A percentile compares a stretch with the other conserved stretches of the same genome.
These are phyloP conservation scores for Penicillium flavigenum DNA, from an alignment of 495 filamentous ascomycete genomes.

Conservation along the genomic window DNA sequence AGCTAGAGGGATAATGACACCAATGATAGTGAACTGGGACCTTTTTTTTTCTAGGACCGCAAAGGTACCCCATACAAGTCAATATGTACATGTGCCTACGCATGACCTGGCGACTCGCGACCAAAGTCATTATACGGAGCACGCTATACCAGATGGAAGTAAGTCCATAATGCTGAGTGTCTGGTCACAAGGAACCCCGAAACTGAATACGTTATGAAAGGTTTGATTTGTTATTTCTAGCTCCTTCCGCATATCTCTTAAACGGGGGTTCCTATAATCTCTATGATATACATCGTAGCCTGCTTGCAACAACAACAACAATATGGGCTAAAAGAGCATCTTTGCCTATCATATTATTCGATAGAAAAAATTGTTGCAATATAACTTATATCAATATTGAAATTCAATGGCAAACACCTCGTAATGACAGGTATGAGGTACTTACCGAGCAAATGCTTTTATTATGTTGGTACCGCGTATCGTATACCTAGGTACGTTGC, in stretches of 20 bases:
- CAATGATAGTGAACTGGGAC: background rate
- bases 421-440: constrained; percentile 14
- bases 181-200: background rate
- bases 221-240: background rate
- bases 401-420: background rate
- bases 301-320: background rate
- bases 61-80: background rate
- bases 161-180: background rate
- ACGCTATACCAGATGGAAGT: background rate
- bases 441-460: constrained; percentile 14
- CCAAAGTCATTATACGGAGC: background rate
- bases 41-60: background rate
- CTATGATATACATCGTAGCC: background rate
- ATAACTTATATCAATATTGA: background rate
- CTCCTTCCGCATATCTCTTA: background rate
- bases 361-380: background rate
- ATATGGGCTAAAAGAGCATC: background rate
- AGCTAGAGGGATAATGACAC: background rate
- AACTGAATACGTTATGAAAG: background rate
- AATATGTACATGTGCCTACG: background rate
- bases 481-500: constrained; percentile 25
- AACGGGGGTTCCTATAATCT: background rate
- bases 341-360: background rate
- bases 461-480: constrained; percentile 23
- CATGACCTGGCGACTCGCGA: constrained; percentile 10